These are phyloP conservation scores for Protomyces lactucae-debilis DNA, from an alignment of 1,139 yeast species.

Conservation along the genomic window DNA sequence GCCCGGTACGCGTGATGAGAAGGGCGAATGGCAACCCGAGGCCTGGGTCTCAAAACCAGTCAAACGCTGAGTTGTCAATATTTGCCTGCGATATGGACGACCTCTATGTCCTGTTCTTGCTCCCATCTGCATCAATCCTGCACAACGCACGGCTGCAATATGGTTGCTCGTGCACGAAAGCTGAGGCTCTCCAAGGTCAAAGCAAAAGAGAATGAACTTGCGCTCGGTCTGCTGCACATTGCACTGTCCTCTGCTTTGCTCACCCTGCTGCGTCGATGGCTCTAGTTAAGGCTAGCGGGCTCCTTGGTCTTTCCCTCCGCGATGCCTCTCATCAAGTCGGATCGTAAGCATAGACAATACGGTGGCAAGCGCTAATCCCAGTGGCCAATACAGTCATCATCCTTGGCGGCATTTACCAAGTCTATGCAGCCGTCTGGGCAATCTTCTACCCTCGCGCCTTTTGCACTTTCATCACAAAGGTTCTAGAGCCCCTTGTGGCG, in stretches of 20 bases:
- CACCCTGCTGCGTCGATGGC: not conserved
- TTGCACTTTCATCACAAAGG: not conserved
- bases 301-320: not conserved
- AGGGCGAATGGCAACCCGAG: constrained; percentile 26
- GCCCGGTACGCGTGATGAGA: constrained; percentile 23
- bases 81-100: not conserved
- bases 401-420: not conserved
- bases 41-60: constrained; percentile 8
- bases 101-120: no score
- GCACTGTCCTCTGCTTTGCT: not conserved
- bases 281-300: not conserved
- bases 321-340: not conserved
- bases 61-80: not conserved
- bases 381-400: not conserved
- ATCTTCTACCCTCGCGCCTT: not conserved
- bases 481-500: not conserved
- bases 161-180: not conserved
- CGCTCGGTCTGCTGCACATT: not conserved
- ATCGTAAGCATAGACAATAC: not conserved
- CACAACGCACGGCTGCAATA: not conserved
- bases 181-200: not conserved
- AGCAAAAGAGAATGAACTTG: not conserved
- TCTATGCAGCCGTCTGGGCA: not conserved
- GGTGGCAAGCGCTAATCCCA: not conserved
- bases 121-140: no score